Percentiles rank a stretch among this genome's conserved stretches.
Evolutionary conservation across 2,329 filamentous ascomycete species (phyloP).

Genomic region (Calonectria leucothoes): DNA sequence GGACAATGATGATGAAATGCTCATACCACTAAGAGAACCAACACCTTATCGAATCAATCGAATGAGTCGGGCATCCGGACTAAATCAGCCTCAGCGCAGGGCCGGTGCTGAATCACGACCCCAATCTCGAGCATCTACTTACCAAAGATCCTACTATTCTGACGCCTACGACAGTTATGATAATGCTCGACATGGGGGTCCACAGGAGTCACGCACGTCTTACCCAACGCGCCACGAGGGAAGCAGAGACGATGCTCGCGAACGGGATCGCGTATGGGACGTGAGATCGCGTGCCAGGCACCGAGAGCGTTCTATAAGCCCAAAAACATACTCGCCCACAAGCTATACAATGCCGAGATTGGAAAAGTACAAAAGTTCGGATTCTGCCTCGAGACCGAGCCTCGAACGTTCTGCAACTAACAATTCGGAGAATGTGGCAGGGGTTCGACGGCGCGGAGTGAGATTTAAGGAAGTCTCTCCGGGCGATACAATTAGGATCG

Average conservation of each 20-base stretch:
- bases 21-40: neutral
- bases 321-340: neutral
- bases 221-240: neutral
- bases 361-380: neutral
- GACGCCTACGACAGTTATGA: neutral
- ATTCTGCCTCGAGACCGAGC: neutral
- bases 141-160: neutral
- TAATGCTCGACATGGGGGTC: fast-evolving
- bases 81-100: neutral
- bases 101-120: neutral
- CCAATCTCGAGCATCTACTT: neutral
- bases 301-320: neutral
- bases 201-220: neutral
- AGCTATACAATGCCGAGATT: neutral
- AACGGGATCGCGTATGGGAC: neutral
- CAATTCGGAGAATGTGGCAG: neutral
- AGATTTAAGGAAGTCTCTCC: neutral
- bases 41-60: neutral
- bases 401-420: neutral
- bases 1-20: neutral
- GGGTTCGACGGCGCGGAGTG: neutral
- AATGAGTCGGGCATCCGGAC: neutral
- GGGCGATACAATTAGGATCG: neutral
- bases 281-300: neutral
- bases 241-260: neutral